A percentile compares a stretch with the other conserved stretches of the same genome.
phyloP scores from a whole-genome alignment of 225 moss, liverwort and hornwort species.

The Lunularia cruciata region DNA sequence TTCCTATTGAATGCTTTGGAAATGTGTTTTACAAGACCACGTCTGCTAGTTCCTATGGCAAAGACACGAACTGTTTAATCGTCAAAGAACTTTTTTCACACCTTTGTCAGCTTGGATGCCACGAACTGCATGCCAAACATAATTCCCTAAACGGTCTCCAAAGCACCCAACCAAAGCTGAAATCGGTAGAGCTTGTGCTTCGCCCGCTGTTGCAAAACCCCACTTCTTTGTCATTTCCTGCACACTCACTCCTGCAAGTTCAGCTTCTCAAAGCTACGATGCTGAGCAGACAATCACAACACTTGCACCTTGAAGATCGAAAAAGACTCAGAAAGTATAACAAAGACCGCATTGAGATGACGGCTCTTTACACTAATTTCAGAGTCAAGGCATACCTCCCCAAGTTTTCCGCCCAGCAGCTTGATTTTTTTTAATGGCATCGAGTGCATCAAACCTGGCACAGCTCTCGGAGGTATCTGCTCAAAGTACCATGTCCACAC shows the following conservation, averaged over 20 bases:
- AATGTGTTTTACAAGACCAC: no score
- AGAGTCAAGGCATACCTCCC: slow-evolving; percentile 59
- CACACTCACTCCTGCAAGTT: slow-evolving; percentile 25
- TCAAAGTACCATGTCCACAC: neutral
- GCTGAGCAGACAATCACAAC: no score
- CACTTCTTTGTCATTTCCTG: slow-evolving; percentile 87
- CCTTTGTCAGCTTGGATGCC: slow-evolving; percentile 95
- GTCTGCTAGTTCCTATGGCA: no score
- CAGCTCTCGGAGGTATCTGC: slow-evolving; percentile 90
- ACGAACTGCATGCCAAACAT: slow-evolving; percentile 91
- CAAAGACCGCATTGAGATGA: no score
- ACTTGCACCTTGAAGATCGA: no score
- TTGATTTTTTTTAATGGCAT: slow-evolving; percentile 93
- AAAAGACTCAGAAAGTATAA: no score
- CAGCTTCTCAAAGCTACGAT: neutral
- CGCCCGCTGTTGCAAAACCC: slow-evolving; percentile 90
- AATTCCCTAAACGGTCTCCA: slow-evolving; percentile 88
- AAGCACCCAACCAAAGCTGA: slow-evolving; percentile 66
- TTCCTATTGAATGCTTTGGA: no score
- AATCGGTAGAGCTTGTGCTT: slow-evolving; percentile 72
- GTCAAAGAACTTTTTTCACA: slow-evolving; percentile 17
- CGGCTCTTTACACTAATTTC: no score
- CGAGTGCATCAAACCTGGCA: slow-evolving; percentile 77
- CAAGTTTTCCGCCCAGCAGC: slow-evolving; percentile 95
- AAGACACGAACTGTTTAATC: no score